Evolutionary conservation across 495 filamentous ascomycete species (phyloP).

Genomic region (Pseudomonodictys pantanalensis): DNA sequence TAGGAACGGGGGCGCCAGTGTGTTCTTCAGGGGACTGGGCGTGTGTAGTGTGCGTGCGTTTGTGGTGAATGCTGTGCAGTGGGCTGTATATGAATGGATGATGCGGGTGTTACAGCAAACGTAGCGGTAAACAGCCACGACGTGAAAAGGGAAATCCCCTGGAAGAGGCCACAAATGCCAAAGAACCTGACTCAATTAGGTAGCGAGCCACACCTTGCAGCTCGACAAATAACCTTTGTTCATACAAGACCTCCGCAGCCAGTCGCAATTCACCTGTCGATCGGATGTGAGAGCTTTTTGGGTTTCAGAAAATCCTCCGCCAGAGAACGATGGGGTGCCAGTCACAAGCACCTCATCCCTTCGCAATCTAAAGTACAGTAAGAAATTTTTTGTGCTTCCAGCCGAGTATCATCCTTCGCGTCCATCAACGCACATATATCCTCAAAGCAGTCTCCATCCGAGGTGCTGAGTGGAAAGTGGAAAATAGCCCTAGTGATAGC

Average conservation of each 20-base stretch:
- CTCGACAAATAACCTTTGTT: no score
- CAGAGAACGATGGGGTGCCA: not conserved
- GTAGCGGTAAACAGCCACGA: not conserved
- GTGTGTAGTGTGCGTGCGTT: slow-evolving; percentile 82
- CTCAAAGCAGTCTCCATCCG: not conserved
- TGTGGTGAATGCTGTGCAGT: slow-evolving; percentile 78
- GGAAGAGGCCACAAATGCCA: no score
- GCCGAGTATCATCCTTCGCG: not conserved
- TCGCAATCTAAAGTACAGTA: slow-evolving; percentile 25
- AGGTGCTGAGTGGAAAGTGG: not conserved
- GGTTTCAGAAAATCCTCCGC: no score
- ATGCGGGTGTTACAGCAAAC: slow-evolving; percentile 49
- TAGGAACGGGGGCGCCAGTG: slow-evolving; percentile 56
- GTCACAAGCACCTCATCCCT: not conserved
- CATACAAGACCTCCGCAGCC: no score
- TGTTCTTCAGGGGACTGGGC: slow-evolving; percentile 75
- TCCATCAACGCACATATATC: not conserved
- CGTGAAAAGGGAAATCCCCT: not conserved
- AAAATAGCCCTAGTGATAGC: not conserved
- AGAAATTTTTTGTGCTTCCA: slow-evolving; percentile 19
- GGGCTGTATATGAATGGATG: slow-evolving; percentile 82
- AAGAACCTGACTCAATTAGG: no score
- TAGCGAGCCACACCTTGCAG: no score
- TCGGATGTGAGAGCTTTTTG: no score
- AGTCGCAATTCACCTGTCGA: no score